A percentile compares a stretch with the other conserved stretches of the same genome.
Conservation (phyloP, 306 rosid genomes). For the Gillenia trifoliata region DNA sequence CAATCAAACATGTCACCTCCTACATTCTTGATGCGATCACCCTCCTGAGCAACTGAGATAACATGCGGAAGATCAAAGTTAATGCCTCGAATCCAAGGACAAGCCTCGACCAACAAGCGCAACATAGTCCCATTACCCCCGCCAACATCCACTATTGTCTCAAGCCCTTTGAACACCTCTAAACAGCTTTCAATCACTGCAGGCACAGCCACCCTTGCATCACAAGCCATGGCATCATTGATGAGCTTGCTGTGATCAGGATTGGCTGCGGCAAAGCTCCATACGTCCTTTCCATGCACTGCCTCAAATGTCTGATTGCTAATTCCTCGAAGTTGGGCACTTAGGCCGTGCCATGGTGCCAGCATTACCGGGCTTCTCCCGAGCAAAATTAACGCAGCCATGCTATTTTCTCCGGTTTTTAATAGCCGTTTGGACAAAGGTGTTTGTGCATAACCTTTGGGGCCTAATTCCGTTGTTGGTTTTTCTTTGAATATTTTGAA, state of each 20-base stretch:
- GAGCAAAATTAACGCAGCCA: constrained; percentile 22
- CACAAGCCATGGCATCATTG: constrained; percentile 69
- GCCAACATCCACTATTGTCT: constrained; percentile 65
- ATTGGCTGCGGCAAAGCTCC: constrained; percentile 36
- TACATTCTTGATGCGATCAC: constrained; percentile 33
- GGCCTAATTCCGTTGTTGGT: background rate
- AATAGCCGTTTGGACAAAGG: constrained; percentile 28
- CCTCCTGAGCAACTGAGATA: constrained; percentile 22
- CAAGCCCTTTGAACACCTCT: constrained; percentile 43
- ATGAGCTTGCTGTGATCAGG: constrained; percentile 32
- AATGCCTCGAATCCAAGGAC: constrained; percentile 43
- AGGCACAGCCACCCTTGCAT: constrained; percentile 28
- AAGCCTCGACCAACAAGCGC: constrained; percentile 27
- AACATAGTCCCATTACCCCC: constrained; percentile 62
- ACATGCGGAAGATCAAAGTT: constrained; percentile 79
- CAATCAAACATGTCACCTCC: constrained; percentile 58
- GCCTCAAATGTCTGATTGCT: constrained; percentile 29
- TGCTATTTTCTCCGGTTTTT: constrained; percentile 13
- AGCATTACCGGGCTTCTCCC: constrained; percentile 27
- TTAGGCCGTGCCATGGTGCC: constrained; percentile 31
- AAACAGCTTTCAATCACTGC: constrained; percentile 28
- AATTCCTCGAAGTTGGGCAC: constrained; percentile 5
- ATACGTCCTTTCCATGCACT: constrained; percentile 45
- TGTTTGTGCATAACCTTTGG: constrained; percentile 17
- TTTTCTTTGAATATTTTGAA: constrained; percentile 37